These are phyloP conservation scores for Agroathelia rolfsii DNA, from an alignment of 1,284 basidiomycete species.

Conservation along the genomic window DNA sequence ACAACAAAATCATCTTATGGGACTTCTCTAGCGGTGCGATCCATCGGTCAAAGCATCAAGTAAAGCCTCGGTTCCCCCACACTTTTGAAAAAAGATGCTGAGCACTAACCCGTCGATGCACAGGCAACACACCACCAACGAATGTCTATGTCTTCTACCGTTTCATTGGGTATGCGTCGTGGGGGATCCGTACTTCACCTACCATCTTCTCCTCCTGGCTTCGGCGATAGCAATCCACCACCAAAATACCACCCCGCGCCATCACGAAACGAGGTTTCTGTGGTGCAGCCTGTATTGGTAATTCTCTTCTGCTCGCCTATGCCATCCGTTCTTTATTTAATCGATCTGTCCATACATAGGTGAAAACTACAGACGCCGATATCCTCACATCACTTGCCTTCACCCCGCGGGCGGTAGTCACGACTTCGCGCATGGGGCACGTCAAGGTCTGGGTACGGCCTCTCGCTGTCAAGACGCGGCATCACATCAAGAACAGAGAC, in stretches of 20 bases:
- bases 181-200: constrained; percentile 49
- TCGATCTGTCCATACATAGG: too few relatives aligned
- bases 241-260: constrained; percentile 78
- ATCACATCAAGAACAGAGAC: constrained; percentile 1
- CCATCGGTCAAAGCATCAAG: constrained; percentile 62
- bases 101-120: constrained; percentile 11
- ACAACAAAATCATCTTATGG: constrained; percentile 92
- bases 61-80: constrained; percentile 7
- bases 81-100: neutral
- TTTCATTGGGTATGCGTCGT: constrained; percentile 58
- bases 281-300: constrained; percentile 86
- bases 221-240: too few relatives aligned
- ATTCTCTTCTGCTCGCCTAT: constrained; percentile 23
- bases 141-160: constrained; percentile 63
- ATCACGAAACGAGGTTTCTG: constrained; percentile 80
- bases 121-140: constrained; percentile 58
- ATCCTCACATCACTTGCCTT: constrained; percentile 65
- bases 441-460: constrained; percentile 82
- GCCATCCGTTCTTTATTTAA: constrained; percentile 2
- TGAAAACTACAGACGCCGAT: constrained; percentile 72
- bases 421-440: constrained; percentile 60
- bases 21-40: constrained; percentile 79
- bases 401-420: constrained; percentile 66
- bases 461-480: constrained; percentile 28
- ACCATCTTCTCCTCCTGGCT: constrained; percentile 27